Evolutionary conservation across 306 rosid genomes (phyloP).

Genomic region (Dryas alaskensis): DNA sequence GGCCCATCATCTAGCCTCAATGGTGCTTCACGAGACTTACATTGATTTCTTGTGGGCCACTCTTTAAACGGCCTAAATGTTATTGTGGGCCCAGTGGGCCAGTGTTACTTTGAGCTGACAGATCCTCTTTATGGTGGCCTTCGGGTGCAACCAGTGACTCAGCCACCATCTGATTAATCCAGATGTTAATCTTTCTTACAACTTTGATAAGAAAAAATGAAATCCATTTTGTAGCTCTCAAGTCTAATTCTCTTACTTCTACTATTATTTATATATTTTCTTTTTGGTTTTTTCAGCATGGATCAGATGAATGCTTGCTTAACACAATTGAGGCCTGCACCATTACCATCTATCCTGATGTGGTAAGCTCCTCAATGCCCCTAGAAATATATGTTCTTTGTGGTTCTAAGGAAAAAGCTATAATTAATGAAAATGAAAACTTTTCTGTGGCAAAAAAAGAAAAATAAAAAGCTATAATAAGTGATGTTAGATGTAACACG

Average conservation of each 20-base stretch:
- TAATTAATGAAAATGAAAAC: too few relatives aligned
- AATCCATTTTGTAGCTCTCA: neutral
- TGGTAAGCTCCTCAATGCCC: constrained; percentile 38
- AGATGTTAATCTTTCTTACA: neutral
- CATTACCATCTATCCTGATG: constrained; percentile 58
- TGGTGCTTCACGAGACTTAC: neutral
- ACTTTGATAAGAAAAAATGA: too few relatives aligned
- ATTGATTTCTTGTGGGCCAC: neutral
- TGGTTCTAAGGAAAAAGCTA: too few relatives aligned
- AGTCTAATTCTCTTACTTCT: neutral
- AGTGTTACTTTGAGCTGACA: too few relatives aligned
- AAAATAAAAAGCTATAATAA: too few relatives aligned
- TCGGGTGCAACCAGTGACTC: neutral
- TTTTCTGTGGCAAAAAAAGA: too few relatives aligned
- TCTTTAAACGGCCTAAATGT: neutral
- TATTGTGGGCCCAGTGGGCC: neutral
- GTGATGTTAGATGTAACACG: too few relatives aligned
- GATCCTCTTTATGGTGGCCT: neutral
- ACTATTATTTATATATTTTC: neutral
- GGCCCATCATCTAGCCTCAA: too few relatives aligned
- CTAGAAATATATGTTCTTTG: too few relatives aligned
- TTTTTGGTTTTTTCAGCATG: constrained; percentile 56
- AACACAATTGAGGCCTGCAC: constrained; percentile 84
- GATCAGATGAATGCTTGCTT: constrained; percentile 75
- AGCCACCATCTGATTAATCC: neutral